A percentile compares a stretch with the other conserved stretches of the same genome.
Evolutionary conservation across 2,329 filamentous ascomycete species (phyloP).

Genomic region (Colletotrichum noveboracense): DNA sequence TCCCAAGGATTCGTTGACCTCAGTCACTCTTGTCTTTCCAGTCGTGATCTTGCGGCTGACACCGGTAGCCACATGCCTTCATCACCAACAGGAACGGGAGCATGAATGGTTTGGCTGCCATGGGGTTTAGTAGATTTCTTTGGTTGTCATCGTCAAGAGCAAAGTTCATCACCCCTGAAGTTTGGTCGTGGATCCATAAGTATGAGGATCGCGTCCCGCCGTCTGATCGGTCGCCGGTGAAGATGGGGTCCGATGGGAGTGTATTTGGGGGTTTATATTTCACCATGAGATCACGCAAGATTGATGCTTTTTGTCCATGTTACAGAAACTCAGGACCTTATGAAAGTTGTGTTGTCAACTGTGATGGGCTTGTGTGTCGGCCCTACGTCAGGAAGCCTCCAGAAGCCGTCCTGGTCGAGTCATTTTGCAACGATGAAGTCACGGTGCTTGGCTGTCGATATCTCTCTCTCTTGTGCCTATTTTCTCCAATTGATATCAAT

Average conservation of each 20-base stretch:
- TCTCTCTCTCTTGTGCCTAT: background rate
- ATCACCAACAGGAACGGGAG: background rate
- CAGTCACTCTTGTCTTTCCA: background rate
- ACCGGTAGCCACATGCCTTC: background rate
- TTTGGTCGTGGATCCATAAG: background rate
- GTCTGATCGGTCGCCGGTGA: background rate
- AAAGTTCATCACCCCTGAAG: background rate
- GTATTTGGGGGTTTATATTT: fast-evolving
- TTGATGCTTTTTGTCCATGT: background rate
- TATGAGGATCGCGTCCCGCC: background rate
- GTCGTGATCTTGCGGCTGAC: background rate
- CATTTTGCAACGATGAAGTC: background rate
- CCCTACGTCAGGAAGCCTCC: background rate
- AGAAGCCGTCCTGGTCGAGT: background rate
- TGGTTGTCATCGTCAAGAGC: background rate
- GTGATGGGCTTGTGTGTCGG: background rate
- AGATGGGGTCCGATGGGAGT: background rate
- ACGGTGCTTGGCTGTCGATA: background rate
- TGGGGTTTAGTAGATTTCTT: background rate
- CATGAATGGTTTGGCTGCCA: fast-evolving
- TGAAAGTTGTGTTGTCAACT: background rate
- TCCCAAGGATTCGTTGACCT: background rate
- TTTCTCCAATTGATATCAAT: background rate
- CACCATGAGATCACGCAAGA: background rate
- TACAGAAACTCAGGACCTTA: background rate